Evolutionary conservation across 176 grass and related monocot genomes (phyloP), one percentile per base, ranked within the genome.

Genomic region (Otatea glauca): DNA sequence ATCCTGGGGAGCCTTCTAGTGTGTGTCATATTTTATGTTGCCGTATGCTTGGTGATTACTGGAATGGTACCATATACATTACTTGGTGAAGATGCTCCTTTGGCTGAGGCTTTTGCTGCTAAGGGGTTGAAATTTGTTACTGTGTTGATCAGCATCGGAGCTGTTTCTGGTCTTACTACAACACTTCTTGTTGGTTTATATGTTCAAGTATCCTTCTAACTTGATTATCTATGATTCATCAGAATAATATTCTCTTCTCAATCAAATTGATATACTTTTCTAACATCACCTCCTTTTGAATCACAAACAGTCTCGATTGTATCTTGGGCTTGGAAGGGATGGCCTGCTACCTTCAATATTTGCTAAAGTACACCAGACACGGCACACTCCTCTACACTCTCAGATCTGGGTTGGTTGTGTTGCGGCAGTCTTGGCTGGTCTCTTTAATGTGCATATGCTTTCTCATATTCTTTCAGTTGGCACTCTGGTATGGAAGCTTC

Each of bases 381-480:
- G 90, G 62, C 96, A 99, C 77, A 99, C 91, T 65, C 96, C 96
- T 91, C 45, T 99, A 54, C 88, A 96, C n/a, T 99, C 96, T 76
- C 96, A 99, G 87, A 91, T 96, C 61, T 99, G 93, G 91, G 96
- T 96, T 72, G 96, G 93, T 75, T 83, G 86, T 88, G 93, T 99
- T 88, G 96, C 93, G 53, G 93, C 82, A 61, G 79, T 96, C 51
- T 76, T 99, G 86, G 88, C 89, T 39, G 96, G 96, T 56, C 87
- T 99, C 82, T 92, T 99, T 70, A 99, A 96, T 88, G 93, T 96
- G 45, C 56, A 73, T 65, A 71, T 89, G 56, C 91, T 99, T 18
- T 99, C 96, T 64, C 96, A 99, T 89, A 99, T 99, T 91, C 96
- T 96, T 75, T 99, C 96, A 27, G 91, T 99, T 45, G 96, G 96